Evolutionary conservation across 352 stramenopile genomes (phyloP).

Genomic region (Aphanomyces euteiches): DNA sequence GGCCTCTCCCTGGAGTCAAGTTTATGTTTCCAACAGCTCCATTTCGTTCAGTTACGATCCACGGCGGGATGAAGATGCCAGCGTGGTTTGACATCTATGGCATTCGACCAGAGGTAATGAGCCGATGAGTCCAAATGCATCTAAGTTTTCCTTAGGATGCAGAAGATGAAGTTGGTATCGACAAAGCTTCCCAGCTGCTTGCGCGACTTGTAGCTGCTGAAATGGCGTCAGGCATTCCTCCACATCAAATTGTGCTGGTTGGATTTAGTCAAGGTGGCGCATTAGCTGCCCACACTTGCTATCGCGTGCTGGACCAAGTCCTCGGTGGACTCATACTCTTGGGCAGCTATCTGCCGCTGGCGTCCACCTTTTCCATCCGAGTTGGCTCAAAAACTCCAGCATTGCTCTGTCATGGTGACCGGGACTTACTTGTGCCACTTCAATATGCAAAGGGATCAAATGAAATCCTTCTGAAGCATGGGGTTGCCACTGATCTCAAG

Average conservation of each 20-base stretch:
- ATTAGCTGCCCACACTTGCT: constrained; percentile 39
- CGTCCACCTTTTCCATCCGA: constrained; percentile 10
- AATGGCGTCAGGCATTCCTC: constrained; percentile 37
- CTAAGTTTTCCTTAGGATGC: constrained; percentile 41
- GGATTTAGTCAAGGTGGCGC: constrained; percentile 81
- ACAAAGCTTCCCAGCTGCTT: constrained; percentile 40
- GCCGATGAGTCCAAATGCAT: too few relatives aligned
- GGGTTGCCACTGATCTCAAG: neutral
- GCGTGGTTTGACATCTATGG: constrained; percentile 81
- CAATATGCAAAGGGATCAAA: constrained; percentile 25
- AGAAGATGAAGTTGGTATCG: constrained; percentile 64
- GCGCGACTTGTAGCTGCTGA: constrained; percentile 43
- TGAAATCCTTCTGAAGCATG: constrained; percentile 3
- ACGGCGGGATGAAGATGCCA: constrained; percentile 74
- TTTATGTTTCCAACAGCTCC: constrained; percentile 77
- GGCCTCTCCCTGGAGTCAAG: constrained; percentile 35
- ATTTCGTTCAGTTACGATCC: constrained; percentile 71
- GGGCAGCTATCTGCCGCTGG: constrained; percentile 28
- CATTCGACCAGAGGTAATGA: constrained; percentile 33
- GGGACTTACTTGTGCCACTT: constrained; percentile 22
- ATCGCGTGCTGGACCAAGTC: constrained; percentile 9
- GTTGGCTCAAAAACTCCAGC: neutral
- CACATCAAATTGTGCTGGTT: constrained; percentile 58
- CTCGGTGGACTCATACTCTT: constrained; percentile 27
- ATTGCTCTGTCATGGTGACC: constrained; percentile 26